phyloP scores from a whole-genome alignment of 306 rosid species.

The Quercus variabilis region DNA sequence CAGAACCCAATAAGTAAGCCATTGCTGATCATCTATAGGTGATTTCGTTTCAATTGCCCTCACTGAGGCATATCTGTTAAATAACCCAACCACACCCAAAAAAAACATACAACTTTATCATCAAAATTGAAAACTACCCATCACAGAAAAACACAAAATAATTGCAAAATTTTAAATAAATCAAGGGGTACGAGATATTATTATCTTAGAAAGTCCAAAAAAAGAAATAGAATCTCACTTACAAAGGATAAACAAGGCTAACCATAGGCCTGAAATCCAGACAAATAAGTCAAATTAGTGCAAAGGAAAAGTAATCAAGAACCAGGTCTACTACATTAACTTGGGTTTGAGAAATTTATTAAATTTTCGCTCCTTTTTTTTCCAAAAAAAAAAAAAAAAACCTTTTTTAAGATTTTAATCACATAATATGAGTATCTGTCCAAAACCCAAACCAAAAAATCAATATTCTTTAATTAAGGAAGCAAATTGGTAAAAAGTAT shows the following conservation, averaged over 20 bases:
- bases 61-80: conserved; percentile 77
- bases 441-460: not conserved
- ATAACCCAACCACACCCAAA: conserved; percentile 11
- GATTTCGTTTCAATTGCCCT: conserved; percentile 92
- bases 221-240: conserved; percentile 33
- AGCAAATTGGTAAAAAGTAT: not conserved
- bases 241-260: conserved; percentile 96
- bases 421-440: not conserved
- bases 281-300: conserved; percentile 18
- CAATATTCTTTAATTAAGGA: not conserved
- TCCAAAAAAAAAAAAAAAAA: not conserved
- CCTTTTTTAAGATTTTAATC: not conserved
- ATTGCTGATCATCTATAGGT: conserved; percentile 84
- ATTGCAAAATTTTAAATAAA: not conserved
- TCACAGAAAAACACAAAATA: not conserved
- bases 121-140: not conserved
- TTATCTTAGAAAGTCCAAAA: not conserved
- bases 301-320: not conserved
- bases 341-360: not conserved
- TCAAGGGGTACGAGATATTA: too few species aligned
- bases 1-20: conserved; percentile 98
- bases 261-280: conserved; percentile 79
- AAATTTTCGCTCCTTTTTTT: not conserved
- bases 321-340: conserved; percentile 12
- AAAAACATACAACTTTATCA: conserved; percentile 10